Percentiles rank a stretch among this genome's conserved stretches.
phyloP scores from a whole-genome alignment of 345 rosid species.

The Melaleuca quinquenervia region DNA sequence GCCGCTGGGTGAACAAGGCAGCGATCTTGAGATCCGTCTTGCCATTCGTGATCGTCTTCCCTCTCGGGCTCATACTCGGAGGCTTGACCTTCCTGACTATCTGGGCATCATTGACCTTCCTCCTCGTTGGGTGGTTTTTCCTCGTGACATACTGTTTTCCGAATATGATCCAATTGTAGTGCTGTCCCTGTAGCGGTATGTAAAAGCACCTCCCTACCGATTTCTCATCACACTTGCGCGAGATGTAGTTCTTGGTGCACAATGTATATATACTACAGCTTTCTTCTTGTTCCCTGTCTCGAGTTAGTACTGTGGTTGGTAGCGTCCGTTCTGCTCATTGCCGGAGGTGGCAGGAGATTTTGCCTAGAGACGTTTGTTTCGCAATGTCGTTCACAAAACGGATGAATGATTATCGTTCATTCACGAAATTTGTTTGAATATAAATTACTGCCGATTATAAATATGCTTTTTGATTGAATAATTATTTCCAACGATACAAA shows the following conservation, averaged over 20 bases:
- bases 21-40: conserved; percentile 41
- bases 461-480: not conserved
- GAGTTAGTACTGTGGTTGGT: not conserved
- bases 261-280: not conserved
- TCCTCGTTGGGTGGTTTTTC: conserved; percentile 74
- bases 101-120: conserved; percentile 37
- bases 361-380: not conserved
- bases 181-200: not conserved
- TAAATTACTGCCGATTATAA: not conserved
- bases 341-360: not conserved
- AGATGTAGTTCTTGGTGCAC: not conserved
- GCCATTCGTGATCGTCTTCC: conserved; percentile 37
- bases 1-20: conserved; percentile 64
- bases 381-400: too few species aligned
- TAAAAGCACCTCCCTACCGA: not conserved
- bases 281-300: not conserved
- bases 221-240: not conserved
- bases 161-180: conserved; percentile 55
- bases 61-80: conserved; percentile 51
- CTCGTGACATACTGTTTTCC: conserved; percentile 73
- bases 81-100: conserved; percentile 46
- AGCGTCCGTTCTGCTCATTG: not conserved
- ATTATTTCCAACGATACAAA: too few species aligned
- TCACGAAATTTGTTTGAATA: not conserved
- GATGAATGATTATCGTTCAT: too few species aligned